Base-by-base conservation (phyloP, 495 filamentous ascomycete genomes). In the Lophiotrema nucula region DNA sequence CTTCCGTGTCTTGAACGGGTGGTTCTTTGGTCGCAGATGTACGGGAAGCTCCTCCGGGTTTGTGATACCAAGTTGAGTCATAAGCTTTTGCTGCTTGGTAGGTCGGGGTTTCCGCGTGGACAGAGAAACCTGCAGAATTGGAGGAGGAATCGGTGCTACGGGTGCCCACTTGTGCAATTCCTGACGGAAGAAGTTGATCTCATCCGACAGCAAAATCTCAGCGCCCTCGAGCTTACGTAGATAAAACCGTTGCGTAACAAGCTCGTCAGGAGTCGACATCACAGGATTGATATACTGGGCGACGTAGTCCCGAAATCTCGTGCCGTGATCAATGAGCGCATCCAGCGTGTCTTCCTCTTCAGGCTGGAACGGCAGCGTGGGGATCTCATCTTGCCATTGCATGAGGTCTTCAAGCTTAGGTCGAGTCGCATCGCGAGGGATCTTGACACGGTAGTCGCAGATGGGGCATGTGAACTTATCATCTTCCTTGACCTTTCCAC, bases 381-480 rank as follows among this genome's bases (percentile, higher is more conserved):
- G 76, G 50, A 97, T 86, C 67, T 99, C 92, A 6, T 86, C 85
- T 60, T 90, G 87, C 92, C 93, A 97, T 1, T 84, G 76, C 49
- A 86, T 80, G 37, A 97, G 78, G 62, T 97, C 92, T 70, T 99
- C 93, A 11, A 99, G 77, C 73, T 97, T 97, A 0, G 93, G 93
- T 39, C 93, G 86, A 48, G 92, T 90, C 28, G 93, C 93, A 77
- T 99, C 93, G n/a, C 93, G 90, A 35, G 93, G 93, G 46, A 99
- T 99, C 76, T 95, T 95, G 64, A 96, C 88, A 24, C 93, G 85
- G 83, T 90, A 97, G 66, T 99, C 93, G 70, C 93, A 99, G 61
- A 99, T 95, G 0, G 93, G 93, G 65, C 93, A 99, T 16, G 92
- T 97, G 73, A 96, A 99, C 68, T 95, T 95, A 64, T 97, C 95